phyloP scores from a whole-genome alignment of 176 grass and related monocot species.

The Rhynchospora pubera region DNA sequence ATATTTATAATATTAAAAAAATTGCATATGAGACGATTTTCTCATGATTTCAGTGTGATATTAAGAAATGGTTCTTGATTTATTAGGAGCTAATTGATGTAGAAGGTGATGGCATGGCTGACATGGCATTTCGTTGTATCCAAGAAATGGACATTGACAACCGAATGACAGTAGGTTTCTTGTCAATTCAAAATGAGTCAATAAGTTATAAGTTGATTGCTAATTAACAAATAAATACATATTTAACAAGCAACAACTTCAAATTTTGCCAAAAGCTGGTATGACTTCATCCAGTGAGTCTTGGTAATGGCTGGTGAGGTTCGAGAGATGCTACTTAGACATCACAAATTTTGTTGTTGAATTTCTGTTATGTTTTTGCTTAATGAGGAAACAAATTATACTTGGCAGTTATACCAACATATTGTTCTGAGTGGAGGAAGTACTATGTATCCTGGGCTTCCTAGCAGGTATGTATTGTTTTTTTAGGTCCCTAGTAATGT shows the following conservation, averaged over 20 bases:
- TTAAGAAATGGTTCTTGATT: neutral
- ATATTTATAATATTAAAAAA: neutral
- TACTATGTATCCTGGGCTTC: slow-evolving; percentile 97
- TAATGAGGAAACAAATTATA: slow-evolving; percentile 24
- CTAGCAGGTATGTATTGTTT: slow-evolving; percentile 53
- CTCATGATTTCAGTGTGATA: slow-evolving; percentile 1
- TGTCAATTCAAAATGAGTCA: neutral
- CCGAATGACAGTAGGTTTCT: slow-evolving; percentile 63
- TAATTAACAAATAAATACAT: neutral
- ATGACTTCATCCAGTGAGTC: slow-evolving; percentile 16
- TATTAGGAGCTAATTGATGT: slow-evolving; percentile 89
- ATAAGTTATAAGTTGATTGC: neutral
- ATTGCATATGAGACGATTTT: neutral
- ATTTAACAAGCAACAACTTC: neutral
- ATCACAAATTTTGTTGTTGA: neutral
- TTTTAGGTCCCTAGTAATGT: neutral
- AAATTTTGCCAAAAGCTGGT: slow-evolving; percentile 1
- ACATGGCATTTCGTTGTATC: slow-evolving; percentile 95
- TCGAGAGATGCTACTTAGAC: neutral
- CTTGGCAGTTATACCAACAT: slow-evolving; percentile 84
- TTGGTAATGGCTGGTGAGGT: neutral
- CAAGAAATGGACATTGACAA: slow-evolving; percentile 99
- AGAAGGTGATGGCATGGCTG: slow-evolving; percentile 96
- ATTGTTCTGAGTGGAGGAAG: slow-evolving; percentile 96
- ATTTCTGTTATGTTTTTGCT: neutral